Evolutionary conservation across 78 protist genomes (phyloP), one percentile per base, ranked within the genome.

Genomic region (Dictyostelium citrinum): DNA sequence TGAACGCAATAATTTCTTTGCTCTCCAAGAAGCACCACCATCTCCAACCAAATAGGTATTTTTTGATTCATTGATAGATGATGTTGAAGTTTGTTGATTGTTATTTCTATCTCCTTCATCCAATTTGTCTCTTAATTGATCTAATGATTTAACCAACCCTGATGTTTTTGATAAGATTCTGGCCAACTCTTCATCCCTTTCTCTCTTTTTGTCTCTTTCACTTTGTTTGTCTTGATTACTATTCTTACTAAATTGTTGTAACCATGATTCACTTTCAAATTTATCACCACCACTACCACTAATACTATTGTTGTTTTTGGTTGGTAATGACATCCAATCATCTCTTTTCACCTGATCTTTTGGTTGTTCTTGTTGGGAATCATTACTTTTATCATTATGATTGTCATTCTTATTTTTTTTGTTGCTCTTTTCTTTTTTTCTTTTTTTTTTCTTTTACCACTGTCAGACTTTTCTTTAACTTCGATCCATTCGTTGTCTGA

Each of bases 1-100:
- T 67, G 85, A 46, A 77, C 93, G 67, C 20, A 79, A 46, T 11
- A 88, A 10, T 24, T 88, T 88, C 45, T 68, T 88, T 37, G 77
- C 81, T 88, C 85, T 88, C 93, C 93, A 88, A 45, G 76, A 31
- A 3, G 93, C 82, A 49, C 93, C 93, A 14, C 93, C 93, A 88
- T 88, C 93, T 27, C 93, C 93, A 20, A 88, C 93, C 0, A 88
- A 16, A 39, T 24, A 85, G 55, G 74, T 35, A 35, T 24, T 22
- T 64, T 64, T 64, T 4, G 43, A 10, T 5, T 24, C 35, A 29
- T 79, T 51, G 4, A 29, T 3, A 75, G 74, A 41, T 70, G 80
- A 11, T 31, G 90, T 22, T 12, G 29, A 20, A n/a, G 64, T 11
- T 24, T 39, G 43, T 5, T 39, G 2, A 39, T 39, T 39, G 2